These are phyloP conservation scores for Collybiopsis confluens DNA, from an alignment of 768 basidiomycete species.

Conservation along the genomic window DNA sequence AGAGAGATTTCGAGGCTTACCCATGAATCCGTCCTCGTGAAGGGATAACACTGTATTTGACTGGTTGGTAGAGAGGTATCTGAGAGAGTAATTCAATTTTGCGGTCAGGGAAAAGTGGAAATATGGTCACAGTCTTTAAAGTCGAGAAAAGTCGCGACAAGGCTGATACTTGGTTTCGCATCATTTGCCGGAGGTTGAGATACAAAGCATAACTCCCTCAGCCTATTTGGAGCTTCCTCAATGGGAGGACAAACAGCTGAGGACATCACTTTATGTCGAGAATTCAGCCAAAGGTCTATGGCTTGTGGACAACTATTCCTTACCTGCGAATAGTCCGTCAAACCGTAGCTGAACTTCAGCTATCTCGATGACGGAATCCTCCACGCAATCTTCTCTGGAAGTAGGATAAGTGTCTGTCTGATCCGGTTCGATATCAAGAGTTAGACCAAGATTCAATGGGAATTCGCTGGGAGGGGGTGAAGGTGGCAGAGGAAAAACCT, in stretches of 20 bases:
- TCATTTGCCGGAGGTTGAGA: constrained; percentile 26
- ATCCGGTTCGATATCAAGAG: constrained; percentile 26
- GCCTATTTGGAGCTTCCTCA: constrained; percentile 32
- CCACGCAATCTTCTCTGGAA: constrained; percentile 55
- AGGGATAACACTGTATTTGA: constrained; percentile 30
- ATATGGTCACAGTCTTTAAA: constrained; percentile 53
- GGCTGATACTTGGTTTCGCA: constrained; percentile 30
- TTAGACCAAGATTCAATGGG: constrained; percentile 40
- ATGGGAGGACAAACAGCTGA: constrained; percentile 35
- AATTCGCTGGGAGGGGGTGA: constrained; percentile 21
- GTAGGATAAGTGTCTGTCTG: constrained; percentile 22
- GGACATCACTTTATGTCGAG: neutral
- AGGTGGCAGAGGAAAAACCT: constrained; percentile 35
- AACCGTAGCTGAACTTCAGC: constrained; percentile 53
- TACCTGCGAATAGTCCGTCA: constrained; percentile 42
- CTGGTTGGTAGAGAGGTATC: constrained; percentile 35
- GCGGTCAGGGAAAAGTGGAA: neutral
- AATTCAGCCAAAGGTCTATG: neutral
- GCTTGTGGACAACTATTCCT: constrained; percentile 13
- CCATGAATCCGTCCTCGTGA: constrained; percentile 32
- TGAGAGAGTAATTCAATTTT: constrained; percentile 12
- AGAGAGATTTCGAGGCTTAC: constrained; percentile 19
- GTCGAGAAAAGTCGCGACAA: constrained; percentile 53
- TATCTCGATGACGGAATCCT: constrained; percentile 58
- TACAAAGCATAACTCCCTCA: constrained; percentile 46